These are phyloP conservation scores for Glutinoglossum americanum DNA, from an alignment of 495 filamentous ascomycete genomes.

Conservation along the genomic window DNA sequence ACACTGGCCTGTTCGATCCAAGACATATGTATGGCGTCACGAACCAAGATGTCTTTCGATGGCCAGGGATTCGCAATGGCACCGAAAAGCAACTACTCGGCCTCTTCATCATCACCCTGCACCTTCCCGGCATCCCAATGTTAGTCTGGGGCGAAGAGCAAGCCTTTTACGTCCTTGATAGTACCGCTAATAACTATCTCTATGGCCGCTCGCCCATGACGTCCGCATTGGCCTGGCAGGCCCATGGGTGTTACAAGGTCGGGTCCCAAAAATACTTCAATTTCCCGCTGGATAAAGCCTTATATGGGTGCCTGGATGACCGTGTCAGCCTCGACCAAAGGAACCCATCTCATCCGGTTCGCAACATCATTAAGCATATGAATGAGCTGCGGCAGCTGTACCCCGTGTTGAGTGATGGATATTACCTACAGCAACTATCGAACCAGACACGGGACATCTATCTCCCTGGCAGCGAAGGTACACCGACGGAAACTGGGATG, in stretches of 20 bases:
- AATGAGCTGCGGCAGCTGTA: constrained; percentile 36
- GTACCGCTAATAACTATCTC: constrained; percentile 45
- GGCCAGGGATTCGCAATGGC: constrained; percentile 41
- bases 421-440: constrained; percentile 32
- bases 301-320: constrained; percentile 36
- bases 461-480: constrained; percentile 30
- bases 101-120: constrained; percentile 39
- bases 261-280: constrained; percentile 33
- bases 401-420: constrained; percentile 44
- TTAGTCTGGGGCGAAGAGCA: constrained; percentile 54
- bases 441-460: constrained; percentile 34
- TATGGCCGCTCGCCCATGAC: constrained; percentile 49
- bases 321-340: constrained; percentile 42
- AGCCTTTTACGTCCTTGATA: constrained; percentile 44
- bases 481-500: constrained; percentile 40
- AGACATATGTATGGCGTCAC: constrained; percentile 48
- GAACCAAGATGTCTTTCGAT: constrained; percentile 58
- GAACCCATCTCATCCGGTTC: constrained; percentile 42
- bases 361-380: constrained; percentile 47
- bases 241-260: constrained; percentile 44
- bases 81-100: constrained; percentile 38
- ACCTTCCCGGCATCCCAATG: constrained; percentile 44
- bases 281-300: constrained; percentile 34
- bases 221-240: constrained; percentile 42
- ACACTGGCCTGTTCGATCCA: constrained; percentile 45